Percentiles rank a stretch among this genome's conserved stretches.
These are phyloP conservation scores for Leucogyrophana mollusca DNA, from an alignment of 768 basidiomycete genomes.

Conservation along the genomic window DNA sequence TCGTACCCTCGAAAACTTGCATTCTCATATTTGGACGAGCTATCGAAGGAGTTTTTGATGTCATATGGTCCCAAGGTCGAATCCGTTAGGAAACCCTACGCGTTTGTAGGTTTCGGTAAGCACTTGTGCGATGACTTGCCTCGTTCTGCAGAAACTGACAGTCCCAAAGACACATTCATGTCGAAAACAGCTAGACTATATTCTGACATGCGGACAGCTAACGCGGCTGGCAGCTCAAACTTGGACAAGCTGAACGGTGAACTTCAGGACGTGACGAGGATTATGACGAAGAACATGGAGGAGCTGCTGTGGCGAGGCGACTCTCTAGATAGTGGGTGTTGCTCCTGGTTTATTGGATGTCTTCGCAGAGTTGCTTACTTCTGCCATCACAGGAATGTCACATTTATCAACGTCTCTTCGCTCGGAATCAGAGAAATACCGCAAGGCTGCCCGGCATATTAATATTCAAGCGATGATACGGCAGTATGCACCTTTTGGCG, in stretches of 20 bases:
- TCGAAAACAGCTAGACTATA: conserved; percentile 95
- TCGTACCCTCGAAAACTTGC: conserved; percentile 96
- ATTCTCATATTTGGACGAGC: conserved; percentile 95
- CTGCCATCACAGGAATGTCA: conserved; percentile 91
- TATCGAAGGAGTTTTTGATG: conserved; percentile 92
- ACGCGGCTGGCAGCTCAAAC: conserved; percentile 58
- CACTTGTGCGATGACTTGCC: conserved; percentile 2
- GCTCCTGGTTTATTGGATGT: neutral
- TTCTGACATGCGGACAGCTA: conserved; percentile 87
- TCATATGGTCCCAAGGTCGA: conserved; percentile 95
- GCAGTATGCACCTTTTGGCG: conserved; percentile 93
- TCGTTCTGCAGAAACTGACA: conserved; percentile 3
- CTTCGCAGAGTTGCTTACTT: neutral
- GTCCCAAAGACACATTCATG: conserved; percentile 91
- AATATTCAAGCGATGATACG: conserved; percentile 92
- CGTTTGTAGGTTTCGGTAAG: conserved; percentile 96
- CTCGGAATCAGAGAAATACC: conserved; percentile 96
- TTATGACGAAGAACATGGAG: conserved; percentile 99
- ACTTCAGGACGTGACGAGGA: conserved; percentile 94
- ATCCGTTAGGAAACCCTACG: conserved; percentile 92
- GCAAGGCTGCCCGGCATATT: conserved; percentile 92
- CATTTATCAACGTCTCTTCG: conserved; percentile 91
- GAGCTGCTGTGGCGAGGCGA: conserved; percentile 98
- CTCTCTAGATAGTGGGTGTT: conserved; percentile 84
- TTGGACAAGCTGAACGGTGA: conserved; percentile 93